Conservation (phyloP, 768 basidiomycete species). For the Infundibulicybe gibba region DNA sequence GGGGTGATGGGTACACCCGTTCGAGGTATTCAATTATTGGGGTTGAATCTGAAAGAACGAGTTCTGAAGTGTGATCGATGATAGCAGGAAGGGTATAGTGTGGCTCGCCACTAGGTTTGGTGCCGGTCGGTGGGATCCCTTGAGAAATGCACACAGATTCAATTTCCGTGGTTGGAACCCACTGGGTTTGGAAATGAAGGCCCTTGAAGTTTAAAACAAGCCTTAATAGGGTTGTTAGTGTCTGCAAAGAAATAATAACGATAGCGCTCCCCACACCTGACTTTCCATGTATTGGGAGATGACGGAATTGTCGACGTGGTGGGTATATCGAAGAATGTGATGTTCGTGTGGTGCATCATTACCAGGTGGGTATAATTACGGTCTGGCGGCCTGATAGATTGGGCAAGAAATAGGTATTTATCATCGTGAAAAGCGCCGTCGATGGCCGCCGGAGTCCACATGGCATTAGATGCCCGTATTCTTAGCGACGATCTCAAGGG, state of each 20-base stretch:
- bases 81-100: constrained; percentile 30
- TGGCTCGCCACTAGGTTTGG: constrained; percentile 18
- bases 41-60: constrained; percentile 26
- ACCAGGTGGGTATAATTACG: background rate
- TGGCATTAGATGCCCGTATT: too few species aligned
- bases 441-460: too few species aligned
- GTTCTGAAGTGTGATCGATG: constrained; percentile 15
- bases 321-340: constrained; percentile 16
- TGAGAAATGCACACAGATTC: constrained; percentile 17
- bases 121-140: constrained; percentile 20
- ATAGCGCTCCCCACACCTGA: constrained; percentile 12
- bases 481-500: too few species aligned
- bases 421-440: too few species aligned
- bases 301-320: constrained; percentile 2
- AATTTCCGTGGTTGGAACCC: constrained; percentile 21
- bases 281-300: constrained; percentile 23
- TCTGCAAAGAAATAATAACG: background rate
- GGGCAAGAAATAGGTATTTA: background rate
- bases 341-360: constrained; percentile 1
- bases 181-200: constrained; percentile 20
- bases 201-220: constrained; percentile 21
- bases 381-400: background rate
- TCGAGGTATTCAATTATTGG: constrained; percentile 35
- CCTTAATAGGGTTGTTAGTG: background rate
- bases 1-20: constrained; percentile 17